Percentiles rank a stretch among this genome's conserved stretches.
These are phyloP conservation scores for Boletus speciosus DNA, from an alignment of 768 basidiomycete species.

Conservation along the genomic window DNA sequence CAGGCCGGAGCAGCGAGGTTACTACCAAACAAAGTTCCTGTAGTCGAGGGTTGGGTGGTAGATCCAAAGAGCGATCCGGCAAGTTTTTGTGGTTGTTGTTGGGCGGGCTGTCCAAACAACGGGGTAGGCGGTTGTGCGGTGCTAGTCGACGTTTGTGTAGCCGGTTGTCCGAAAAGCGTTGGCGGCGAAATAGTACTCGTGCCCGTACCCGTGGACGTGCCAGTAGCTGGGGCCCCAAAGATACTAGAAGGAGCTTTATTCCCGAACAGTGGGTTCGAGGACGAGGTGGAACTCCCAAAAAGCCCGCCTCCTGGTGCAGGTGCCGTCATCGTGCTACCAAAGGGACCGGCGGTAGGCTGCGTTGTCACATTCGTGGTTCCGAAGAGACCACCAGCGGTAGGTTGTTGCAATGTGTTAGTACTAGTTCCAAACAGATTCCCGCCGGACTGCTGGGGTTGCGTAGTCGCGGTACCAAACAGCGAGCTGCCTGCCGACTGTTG, in stretches of 20 bases:
- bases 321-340: slow-evolving; percentile 23
- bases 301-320: slow-evolving; percentile 20
- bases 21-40: slow-evolving; percentile 37
- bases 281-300: slow-evolving; percentile 27
- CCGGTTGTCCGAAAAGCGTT: slow-evolving; percentile 32
- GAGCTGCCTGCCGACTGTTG: slow-evolving; percentile 13
- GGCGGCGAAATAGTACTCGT: slow-evolving; percentile 19
- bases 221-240: slow-evolving; percentile 29
- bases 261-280: slow-evolving; percentile 36
- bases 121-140: slow-evolving; percentile 15
- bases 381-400: slow-evolving; percentile 23
- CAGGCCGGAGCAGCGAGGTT: slow-evolving; percentile 33
- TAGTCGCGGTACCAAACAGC: slow-evolving; percentile 21
- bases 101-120: slow-evolving; percentile 20
- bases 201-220: slow-evolving; percentile 2
- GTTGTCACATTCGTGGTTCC: slow-evolving; percentile 18
- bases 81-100: slow-evolving; percentile 24
- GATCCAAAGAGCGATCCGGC: slow-evolving; percentile 32
- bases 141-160: slow-evolving; percentile 11
- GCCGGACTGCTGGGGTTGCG: slow-evolving; percentile 21
- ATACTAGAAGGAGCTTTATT: slow-evolving; percentile 30
- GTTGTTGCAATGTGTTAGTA: slow-evolving; percentile 20
- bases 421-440: slow-evolving; percentile 18
- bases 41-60: slow-evolving; percentile 20
- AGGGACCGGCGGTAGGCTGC: slow-evolving; percentile 23